Base-by-base conservation (phyloP, 495 filamentous ascomycete species). In the Cladorrhinum samala region DNA sequence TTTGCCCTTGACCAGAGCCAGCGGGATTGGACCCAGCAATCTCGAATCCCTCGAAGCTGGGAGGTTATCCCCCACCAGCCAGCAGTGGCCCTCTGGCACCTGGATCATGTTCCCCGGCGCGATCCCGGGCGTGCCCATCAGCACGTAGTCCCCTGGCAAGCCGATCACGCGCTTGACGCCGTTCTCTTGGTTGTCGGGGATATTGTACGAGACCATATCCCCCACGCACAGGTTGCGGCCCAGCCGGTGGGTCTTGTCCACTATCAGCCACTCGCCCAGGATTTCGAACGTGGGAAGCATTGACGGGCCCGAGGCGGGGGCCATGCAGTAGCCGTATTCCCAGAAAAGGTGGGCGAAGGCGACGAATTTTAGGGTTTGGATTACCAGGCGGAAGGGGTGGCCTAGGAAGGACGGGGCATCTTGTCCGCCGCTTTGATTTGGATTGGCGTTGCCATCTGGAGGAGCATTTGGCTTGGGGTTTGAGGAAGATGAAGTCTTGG, bases 21-120 rank as follows among this genome's bases (percentile, higher is more conserved):
- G 70, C 11, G 93, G 91, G 17, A 98, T 60, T 0, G 93, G 89
- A 0, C 93, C 93, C 69, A 84, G 95, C 27, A 79, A 72, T 58
- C 93, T 81, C 51, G 90, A 95, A 73, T 98, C 93, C 44, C 87
- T 72, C 27, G 89, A 95, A 64, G 77, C 85, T 9, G 81, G 78
- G 43, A 92, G 63, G 69, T 96, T 96, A 64, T 98, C 93, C 3
- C 93, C 93, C 1, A 81, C 81, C 9, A 95, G 68, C 78, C 88
- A 96, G 59, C 87, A 89, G 74, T 96, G 92, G 8, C 93, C 93
- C 59, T 84, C 75, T 0, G 93, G 93, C 13, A 97, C 83, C 89
- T 91, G 86, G 39, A 95, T 78, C 89, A 96, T 94, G 57, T 71
- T 73, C 7, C 53, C 75, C 68, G 9, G 55, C 57, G 2, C 38